Base-by-base conservation (phyloP, 148 eudicot species). In the Mesembryanthemum crystallinum region DNA sequence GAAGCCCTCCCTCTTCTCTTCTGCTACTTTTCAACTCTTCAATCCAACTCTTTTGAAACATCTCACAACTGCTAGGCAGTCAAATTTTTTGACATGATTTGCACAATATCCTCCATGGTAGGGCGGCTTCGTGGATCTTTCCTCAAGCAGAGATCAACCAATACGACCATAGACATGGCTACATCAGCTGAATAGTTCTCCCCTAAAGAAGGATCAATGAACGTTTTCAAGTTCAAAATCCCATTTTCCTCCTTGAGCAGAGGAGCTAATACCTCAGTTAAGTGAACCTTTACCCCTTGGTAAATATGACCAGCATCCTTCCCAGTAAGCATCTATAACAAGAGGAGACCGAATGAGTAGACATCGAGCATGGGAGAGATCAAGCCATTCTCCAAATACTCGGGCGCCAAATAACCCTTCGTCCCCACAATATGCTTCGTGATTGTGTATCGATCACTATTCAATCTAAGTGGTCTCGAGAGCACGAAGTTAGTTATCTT, bases 351-450 rank as follows among this genome's bases (percentile, higher is more conserved):
- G 64, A 87, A 90, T 0, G 94, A 88, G 73, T 92, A 92, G 42
- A 89, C 90, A 80, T 92, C 97, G 14, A 85, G 78, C 84, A 82
- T 87, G 10, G 92, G 87, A 8, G 95, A 85, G 37, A 90, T 86
- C 14, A 78, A 32, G n/a, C 92, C 88, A 28, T 78, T 57, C 82
- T 87, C 89, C 45, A 87, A 1, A 67, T 90, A 90, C 81, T 92
- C 97, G 0, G 92, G 97, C 29, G 92, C 94, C 78, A 87, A 73
- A 63, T 92, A 90, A 1, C 91, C 91, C 54, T 78, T 86, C 37
- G 84, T 80, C 30, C 86, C 91, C 1, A 76, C 73, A 14, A 86
- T 80, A 77, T 79, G 84, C 25, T 58, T 81, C 0, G 87, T 71
- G 28, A 84, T 63, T 27, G 89, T 83, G 62, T 78, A 83, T 9